phyloP scores from a whole-genome alignment of 1,284 basidiomycete genomes.

The Sphaerobolus stellatus region DNA sequence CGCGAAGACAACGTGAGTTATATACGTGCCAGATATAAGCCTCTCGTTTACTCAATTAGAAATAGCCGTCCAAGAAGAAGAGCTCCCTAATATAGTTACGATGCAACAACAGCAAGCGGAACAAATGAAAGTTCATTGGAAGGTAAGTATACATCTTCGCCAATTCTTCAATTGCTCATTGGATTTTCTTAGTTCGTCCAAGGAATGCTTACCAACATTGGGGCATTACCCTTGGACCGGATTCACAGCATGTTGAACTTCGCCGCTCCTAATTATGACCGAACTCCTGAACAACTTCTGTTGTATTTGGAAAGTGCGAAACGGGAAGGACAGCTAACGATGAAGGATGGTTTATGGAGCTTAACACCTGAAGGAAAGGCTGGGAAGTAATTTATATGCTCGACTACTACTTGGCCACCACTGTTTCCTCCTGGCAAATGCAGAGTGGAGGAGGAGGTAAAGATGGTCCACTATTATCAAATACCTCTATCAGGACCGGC shows the following conservation, averaged over 20 bases:
- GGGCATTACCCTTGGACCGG: slow-evolving; percentile 65
- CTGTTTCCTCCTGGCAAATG: too few species aligned
- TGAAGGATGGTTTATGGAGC: slow-evolving; percentile 72
- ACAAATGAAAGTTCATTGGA: slow-evolving; percentile 85
- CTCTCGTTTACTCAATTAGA: slow-evolving; percentile 15
- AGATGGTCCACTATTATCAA: too few species aligned
- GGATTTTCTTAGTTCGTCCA: slow-evolving; percentile 60
- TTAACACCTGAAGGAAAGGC: slow-evolving; percentile 36
- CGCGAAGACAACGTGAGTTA: too few species aligned
- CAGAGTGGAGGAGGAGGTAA: too few species aligned
- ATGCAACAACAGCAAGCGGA: slow-evolving; percentile 78
- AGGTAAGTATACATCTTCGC: slow-evolving; percentile 45
- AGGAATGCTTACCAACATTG: slow-evolving; percentile 84
- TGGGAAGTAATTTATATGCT: slow-evolving; percentile 2
- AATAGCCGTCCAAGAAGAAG: slow-evolving; percentile 41
- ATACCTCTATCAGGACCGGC: too few species aligned
- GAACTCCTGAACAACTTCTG: slow-evolving; percentile 71
- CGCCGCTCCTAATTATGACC: slow-evolving; percentile 77
- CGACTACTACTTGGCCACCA: too few species aligned
- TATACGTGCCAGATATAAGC: too few species aligned
- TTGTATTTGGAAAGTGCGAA: slow-evolving; percentile 77
- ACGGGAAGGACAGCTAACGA: slow-evolving; percentile 71
- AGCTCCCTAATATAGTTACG: slow-evolving; percentile 50
- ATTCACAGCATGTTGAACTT: slow-evolving; percentile 84
- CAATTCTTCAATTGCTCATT: slow-evolving; percentile 11